Evolutionary conservation across 2,329 filamentous ascomycete genomes (phyloP).

Genomic region (Coleophoma cylindrospora): DNA sequence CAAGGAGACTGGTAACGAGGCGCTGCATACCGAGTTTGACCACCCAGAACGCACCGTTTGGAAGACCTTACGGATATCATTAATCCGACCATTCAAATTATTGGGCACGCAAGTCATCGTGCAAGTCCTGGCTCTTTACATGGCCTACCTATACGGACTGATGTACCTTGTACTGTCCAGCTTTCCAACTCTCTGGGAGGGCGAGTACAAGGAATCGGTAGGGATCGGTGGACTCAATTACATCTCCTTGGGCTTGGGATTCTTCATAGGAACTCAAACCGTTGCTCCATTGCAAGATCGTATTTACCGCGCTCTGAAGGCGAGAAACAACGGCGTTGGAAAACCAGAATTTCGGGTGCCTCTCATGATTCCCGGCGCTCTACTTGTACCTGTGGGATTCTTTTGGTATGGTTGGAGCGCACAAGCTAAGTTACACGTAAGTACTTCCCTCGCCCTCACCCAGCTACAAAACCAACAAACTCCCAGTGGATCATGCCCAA

Average conservation of each 20-base stretch:
- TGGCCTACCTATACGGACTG: conserved; percentile 44
- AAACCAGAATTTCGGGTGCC: conserved; percentile 57
- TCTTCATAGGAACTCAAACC: conserved; percentile 27
- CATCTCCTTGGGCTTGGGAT: conserved; percentile 40
- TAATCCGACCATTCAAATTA: conserved; percentile 42
- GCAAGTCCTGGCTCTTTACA: conserved; percentile 44
- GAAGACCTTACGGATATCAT: conserved; percentile 30
- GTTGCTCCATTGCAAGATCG: conserved; percentile 39
- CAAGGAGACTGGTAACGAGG: conserved; percentile 42
- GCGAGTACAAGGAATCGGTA: conserved; percentile 46
- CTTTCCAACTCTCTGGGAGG: conserved; percentile 51
- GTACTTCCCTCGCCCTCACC: too few species aligned
- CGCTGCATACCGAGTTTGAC: conserved; percentile 47
- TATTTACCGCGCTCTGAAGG: conserved; percentile 14
- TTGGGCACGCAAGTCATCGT: conserved; percentile 46
- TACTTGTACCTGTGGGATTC: conserved; percentile 50
- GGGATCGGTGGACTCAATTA: conserved; percentile 51
- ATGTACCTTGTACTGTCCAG: conserved; percentile 52
- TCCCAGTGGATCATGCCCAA: conserved; percentile 49
- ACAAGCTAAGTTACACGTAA: conserved; percentile 31
- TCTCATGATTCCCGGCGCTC: conserved; percentile 45
- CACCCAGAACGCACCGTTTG: conserved; percentile 24
- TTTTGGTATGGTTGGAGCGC: conserved; percentile 54
- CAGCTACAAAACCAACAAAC: too few species aligned
- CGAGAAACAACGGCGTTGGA: conserved; percentile 12